Percentiles rank a stretch among this genome's conserved stretches.
Conservation (phyloP, 805 yeast species). For the Groenewaldozyma tartarivorans region DNA sequence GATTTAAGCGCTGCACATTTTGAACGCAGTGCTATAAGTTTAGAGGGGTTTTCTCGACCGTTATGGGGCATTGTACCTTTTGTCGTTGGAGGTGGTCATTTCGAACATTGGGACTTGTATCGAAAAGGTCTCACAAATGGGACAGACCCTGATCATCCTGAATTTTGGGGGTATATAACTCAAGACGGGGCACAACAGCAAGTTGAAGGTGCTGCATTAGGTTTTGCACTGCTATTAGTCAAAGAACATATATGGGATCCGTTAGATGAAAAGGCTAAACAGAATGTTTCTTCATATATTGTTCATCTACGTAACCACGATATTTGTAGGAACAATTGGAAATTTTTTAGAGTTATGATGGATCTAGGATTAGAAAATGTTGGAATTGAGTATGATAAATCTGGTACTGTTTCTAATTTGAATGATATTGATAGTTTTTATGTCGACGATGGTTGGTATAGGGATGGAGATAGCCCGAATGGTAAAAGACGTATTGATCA, state of each 20-base stretch:
- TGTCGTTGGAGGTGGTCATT: constrained; percentile 18
- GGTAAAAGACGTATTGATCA: constrained; percentile 19
- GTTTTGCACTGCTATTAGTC: constrained; percentile 20
- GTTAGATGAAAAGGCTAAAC: constrained; percentile 14
- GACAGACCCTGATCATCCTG: constrained; percentile 21
- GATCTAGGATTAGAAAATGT: constrained; percentile 22
- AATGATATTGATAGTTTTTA: constrained; percentile 20
- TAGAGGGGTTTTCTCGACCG: constrained; percentile 26
- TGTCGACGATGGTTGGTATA: constrained; percentile 26
- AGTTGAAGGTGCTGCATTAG: constrained; percentile 27
- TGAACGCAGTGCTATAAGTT: constrained; percentile 18
- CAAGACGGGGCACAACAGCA: constrained; percentile 19
- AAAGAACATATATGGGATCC: constrained; percentile 26
- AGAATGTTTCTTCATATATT: constrained; percentile 17
- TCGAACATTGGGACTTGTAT: constrained; percentile 21
- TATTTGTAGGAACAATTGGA: constrained; percentile 23
- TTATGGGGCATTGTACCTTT: constrained; percentile 27
- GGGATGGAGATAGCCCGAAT: constrained; percentile 20
- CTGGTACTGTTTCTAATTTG: constrained; percentile 15
- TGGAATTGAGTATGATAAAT: constrained; percentile 15
- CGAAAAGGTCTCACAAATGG: constrained; percentile 23
- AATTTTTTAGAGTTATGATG: constrained; percentile 24
- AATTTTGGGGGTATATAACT: constrained; percentile 25
- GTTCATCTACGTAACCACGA: constrained; percentile 14
- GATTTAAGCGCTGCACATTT: constrained; percentile 22